These are phyloP conservation scores for Cladorrhinum samala DNA, from an alignment of 495 filamentous ascomycete species.

Conservation along the genomic window DNA sequence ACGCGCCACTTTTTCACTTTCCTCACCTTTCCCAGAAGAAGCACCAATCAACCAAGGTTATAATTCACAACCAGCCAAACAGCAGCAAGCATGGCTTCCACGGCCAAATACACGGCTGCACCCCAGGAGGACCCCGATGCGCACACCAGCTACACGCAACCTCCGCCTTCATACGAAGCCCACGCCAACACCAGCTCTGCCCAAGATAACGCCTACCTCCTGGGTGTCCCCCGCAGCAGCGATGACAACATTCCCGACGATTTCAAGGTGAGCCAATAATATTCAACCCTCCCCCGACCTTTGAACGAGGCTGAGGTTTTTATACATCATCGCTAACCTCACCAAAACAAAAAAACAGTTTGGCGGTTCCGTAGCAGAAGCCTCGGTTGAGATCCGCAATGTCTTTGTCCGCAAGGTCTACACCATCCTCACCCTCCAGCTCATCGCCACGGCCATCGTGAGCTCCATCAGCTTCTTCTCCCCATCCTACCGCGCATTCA, in stretches of 20 bases:
- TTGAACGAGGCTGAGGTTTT: constrained; percentile 1
- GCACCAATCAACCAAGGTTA: no score
- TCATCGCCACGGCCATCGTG: constrained; percentile 75
- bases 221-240: constrained; percentile 57
- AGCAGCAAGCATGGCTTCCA: constrained; percentile 51
- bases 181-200: constrained; percentile 38
- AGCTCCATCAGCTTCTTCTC: constrained; percentile 82
- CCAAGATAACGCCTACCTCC: constrained; percentile 34
- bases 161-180: constrained; percentile 68
- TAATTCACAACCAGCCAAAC: no score
- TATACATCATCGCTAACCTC: not conserved
- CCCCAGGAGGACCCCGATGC: constrained; percentile 68
- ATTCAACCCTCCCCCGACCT: not conserved
- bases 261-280: constrained; percentile 75
- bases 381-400: constrained; percentile 90
- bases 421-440: constrained; percentile 64
- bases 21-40: not conserved
- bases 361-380: constrained; percentile 85
- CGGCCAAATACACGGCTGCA: constrained; percentile 63
- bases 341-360: no score
- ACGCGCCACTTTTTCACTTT: no score
- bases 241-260: constrained; percentile 94
- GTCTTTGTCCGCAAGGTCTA: constrained; percentile 87
- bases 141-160: constrained; percentile 59
- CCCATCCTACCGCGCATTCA: constrained; percentile 73